phyloP scores from a whole-genome alignment of 2,329 filamentous ascomycete genomes.

The Fusarium secorum region DNA sequence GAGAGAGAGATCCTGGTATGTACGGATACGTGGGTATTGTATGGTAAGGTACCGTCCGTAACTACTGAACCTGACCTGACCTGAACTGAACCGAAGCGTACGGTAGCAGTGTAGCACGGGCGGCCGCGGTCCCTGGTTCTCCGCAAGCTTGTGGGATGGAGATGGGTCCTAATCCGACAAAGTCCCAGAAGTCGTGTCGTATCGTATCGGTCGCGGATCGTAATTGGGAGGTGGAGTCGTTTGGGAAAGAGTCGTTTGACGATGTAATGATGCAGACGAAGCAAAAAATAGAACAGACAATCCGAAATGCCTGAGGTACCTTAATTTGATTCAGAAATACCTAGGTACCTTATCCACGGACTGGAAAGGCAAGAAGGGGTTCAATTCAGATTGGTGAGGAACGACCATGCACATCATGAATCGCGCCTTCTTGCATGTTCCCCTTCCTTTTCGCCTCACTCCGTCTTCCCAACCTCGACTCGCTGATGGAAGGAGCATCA shows the following conservation, averaged over 20 bases:
- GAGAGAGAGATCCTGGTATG: neutral
- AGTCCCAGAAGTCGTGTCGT: slow-evolving; percentile 27
- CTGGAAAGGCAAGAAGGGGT: neutral
- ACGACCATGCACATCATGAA: slow-evolving; percentile 7
- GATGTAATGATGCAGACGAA: slow-evolving; percentile 28
- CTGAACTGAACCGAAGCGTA: slow-evolving; percentile 3
- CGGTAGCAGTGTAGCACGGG: slow-evolving; percentile 17
- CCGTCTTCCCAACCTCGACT: slow-evolving; percentile 14
- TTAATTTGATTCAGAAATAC: neutral
- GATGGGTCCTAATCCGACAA: slow-evolving; percentile 17
- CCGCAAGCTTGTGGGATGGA: slow-evolving; percentile 36
- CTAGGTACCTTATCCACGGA: no score
- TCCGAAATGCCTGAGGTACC: neutral
- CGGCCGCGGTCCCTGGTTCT: slow-evolving; percentile 30
- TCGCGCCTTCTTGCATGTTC: slow-evolving; percentile 6
- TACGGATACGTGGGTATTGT: slow-evolving; percentile 35
- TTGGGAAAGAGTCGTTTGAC: slow-evolving; percentile 9
- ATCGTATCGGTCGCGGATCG: slow-evolving; percentile 37
- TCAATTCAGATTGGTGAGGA: neutral
- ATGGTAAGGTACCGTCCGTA: neutral
- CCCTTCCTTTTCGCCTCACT: slow-evolving; percentile 24
- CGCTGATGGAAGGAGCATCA: slow-evolving; percentile 16
- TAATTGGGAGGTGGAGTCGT: slow-evolving; percentile 34
- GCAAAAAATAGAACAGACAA: neutral
- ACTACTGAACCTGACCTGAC: slow-evolving; percentile 17